A percentile compares a stretch with the other conserved stretches of the same genome.
Conservation (phyloP, 106 monocot genomes). For the Chionographis japonica region DNA sequence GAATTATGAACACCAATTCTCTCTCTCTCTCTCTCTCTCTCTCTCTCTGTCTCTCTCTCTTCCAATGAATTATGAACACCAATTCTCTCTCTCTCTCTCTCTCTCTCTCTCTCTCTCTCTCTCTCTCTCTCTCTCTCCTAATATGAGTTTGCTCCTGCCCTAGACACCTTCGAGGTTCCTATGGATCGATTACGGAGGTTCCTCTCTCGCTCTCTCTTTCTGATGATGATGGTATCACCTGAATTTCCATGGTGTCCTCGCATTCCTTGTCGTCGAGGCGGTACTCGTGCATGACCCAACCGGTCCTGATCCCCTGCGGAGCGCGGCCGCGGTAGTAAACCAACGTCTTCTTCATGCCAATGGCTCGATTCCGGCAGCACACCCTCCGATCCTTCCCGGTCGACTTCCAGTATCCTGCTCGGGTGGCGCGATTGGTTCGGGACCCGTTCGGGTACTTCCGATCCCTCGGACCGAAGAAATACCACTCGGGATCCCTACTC, state of each 20-base stretch:
- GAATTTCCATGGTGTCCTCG: constrained; percentile 48
- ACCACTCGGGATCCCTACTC: constrained; percentile 66
- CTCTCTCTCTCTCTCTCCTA: too few relatives aligned
- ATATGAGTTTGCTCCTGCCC: too few relatives aligned
- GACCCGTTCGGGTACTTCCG: constrained; percentile 69
- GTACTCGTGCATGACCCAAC: constrained; percentile 83
- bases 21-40: too few relatives aligned
- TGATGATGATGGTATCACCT: constrained; percentile 17
- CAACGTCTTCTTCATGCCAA: constrained; percentile 81
- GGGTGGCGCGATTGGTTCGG: constrained; percentile 62
- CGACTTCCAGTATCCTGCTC: constrained; percentile 64
- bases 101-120: too few relatives aligned
- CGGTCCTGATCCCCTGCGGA: constrained; percentile 53
- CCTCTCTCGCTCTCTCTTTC: too few relatives aligned
- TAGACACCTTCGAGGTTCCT: too few relatives aligned
- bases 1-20: too few relatives aligned
- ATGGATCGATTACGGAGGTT: too few relatives aligned
- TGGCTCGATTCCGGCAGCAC: constrained; percentile 26
- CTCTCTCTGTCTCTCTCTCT: too few relatives aligned
- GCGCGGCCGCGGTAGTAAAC: constrained; percentile 68
- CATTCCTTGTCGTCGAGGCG: constrained; percentile 68
- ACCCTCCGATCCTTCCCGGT: constrained; percentile 62
- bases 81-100: too few relatives aligned
- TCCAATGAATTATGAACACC: background rate
- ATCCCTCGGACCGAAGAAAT: constrained; percentile 66